These are phyloP conservation scores for Lasiosphaeria ovina DNA, from an alignment of 495 filamentous ascomycete genomes.

Conservation along the genomic window DNA sequence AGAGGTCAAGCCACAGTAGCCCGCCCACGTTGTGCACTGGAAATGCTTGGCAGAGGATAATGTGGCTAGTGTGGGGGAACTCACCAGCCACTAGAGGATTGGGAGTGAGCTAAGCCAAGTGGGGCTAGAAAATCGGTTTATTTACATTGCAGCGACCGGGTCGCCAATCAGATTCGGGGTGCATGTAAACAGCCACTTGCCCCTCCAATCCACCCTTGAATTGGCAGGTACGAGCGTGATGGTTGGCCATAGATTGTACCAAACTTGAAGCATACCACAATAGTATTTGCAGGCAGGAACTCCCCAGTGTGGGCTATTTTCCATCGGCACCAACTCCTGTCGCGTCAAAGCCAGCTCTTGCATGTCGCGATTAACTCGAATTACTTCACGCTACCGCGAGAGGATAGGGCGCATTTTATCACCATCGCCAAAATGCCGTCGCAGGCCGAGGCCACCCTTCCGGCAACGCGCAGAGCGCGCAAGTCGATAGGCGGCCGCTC, in stretches of 20 bases:
- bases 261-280: no score
- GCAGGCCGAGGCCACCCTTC: slow-evolving; percentile 45
- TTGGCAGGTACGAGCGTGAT: no score
- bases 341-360: not conserved
- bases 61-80: not conserved
- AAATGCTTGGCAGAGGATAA: no score
- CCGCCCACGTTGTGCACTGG: not conserved
- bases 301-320: not conserved
- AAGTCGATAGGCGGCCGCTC: slow-evolving; percentile 77
- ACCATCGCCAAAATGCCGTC: slow-evolving; percentile 39
- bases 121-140: not conserved
- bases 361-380: not conserved
- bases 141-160: not conserved
- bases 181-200: not conserved
- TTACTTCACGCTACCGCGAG: not conserved
- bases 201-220: not conserved
- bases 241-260: no score
- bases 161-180: not conserved
- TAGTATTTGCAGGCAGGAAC: not conserved
- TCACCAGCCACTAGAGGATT: slow-evolving; percentile 11
- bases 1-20: slow-evolving; percentile 34
- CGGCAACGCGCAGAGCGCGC: slow-evolving; percentile 61
- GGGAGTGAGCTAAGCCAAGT: not conserved
- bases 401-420: not conserved
- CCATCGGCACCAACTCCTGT: not conserved